Base-by-base conservation (phyloP, 306 rosid genomes). In the Inga leiocalycina region DNA sequence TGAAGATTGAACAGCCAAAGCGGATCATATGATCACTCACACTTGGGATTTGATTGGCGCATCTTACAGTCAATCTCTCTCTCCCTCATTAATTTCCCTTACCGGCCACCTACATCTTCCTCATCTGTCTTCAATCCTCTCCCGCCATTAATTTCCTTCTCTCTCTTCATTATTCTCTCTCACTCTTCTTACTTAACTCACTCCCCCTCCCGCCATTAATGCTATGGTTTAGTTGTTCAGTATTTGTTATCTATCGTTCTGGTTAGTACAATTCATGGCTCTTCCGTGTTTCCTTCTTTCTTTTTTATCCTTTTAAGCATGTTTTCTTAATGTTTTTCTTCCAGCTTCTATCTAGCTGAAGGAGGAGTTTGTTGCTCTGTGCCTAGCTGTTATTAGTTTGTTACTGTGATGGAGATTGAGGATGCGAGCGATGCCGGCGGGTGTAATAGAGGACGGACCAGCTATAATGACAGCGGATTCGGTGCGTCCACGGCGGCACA, bases 361-460 rank as follows among this genome's bases (percentile, higher is more conserved):
- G 66, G 4, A 22, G 66, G 13, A 59, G 66, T 9, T 59, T 24
- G 5, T 57, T 57, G 10, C 66, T 59, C 66, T 59, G 11, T 22
- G 22, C 22, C 15, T 22, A 20, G 64, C 13, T 20, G 8, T 19
- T 20, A 3, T 20, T 57, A 57, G 64, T 6, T 57, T 61, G 6
- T 61, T 61, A 12, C 34, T 61, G 67, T 22, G 24, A 91, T 91
- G 95, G 95, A 91, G 85, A 91, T 91, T 66, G 92, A 91, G 74
- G 72, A 59, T 2, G 79, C 82, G 3, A 22, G 74, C 45, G 71
- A 80, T 1, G 35, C 78, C n/a, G 14, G 59, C 8, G 64, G 81
- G 44, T 67, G 78, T 30, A 67, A 73, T 46, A 82, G 77, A 75
- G 74, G 78, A 8, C 35, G 46, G 15, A 49, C 8, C 22, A 6